phyloP scores from a whole-genome alignment of 148 eudicot species.

The Simmondsia chinensis region DNA sequence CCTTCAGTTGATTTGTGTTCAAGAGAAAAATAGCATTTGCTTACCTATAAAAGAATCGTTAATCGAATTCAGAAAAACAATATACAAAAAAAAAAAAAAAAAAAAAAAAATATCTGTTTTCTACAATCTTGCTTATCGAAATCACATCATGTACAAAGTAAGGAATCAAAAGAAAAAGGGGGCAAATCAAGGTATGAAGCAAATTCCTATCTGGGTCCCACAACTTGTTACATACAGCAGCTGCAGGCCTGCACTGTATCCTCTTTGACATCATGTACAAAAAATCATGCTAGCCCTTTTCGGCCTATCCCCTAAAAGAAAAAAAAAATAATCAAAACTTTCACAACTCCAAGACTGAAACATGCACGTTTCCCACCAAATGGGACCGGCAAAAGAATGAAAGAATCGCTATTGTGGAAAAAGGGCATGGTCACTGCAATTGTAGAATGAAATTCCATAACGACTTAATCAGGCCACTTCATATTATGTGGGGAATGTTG shows the following conservation, averaged over 20 bases:
- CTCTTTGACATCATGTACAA: constrained; percentile 21
- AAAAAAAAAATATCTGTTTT: no score
- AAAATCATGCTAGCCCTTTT: constrained; percentile 19
- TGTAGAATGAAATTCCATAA: constrained; percentile 10
- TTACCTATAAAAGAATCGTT: no score
- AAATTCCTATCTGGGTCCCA: constrained; percentile 4
- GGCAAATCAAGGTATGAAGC: constrained; percentile 10
- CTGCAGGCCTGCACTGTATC: constrained; percentile 9
- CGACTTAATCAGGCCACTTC: background rate
- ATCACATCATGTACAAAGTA: constrained; percentile 12
- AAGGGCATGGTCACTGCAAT: constrained; percentile 15
- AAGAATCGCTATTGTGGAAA: constrained; percentile 28
- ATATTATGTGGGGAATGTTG: constrained; percentile 41
- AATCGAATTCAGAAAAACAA: no score
- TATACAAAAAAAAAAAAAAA: no score
- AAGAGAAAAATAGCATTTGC: no score
- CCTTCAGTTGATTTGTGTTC: no score
- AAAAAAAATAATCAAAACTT: constrained; percentile 23
- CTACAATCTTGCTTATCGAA: constrained; percentile 10
- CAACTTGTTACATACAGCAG: constrained; percentile 58
- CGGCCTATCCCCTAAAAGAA: constrained; percentile 15
- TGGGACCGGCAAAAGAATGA: constrained; percentile 41
- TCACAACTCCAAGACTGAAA: constrained; percentile 24
- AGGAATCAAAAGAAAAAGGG: constrained; percentile 2
- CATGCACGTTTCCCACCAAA: constrained; percentile 16